Conservation (phyloP, 192 early-diverging fungal species). For the Geranomyces variabilis region DNA sequence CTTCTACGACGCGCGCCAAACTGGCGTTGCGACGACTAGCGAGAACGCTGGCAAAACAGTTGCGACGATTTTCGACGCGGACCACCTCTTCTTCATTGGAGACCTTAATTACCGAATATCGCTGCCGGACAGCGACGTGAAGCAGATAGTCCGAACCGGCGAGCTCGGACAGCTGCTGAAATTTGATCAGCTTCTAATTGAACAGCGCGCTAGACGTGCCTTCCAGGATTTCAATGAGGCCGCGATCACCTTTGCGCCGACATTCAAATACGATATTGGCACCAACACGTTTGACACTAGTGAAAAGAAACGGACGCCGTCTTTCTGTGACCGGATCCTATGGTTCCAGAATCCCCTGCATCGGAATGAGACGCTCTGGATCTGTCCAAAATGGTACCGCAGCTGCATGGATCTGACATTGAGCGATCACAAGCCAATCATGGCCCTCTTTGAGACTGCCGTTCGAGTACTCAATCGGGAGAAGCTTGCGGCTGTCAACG, state of each 20-base stretch:
- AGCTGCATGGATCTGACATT: constrained; percentile 65
- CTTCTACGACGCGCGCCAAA: constrained; percentile 30
- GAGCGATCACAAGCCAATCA: constrained; percentile 95
- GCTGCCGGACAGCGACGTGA: constrained; percentile 65
- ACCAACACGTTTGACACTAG: constrained; percentile 80
- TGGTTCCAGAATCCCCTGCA: constrained; percentile 71
- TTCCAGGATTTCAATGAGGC: constrained; percentile 89
- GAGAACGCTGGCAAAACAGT: constrained; percentile 6
- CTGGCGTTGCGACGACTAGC: constrained; percentile 1
- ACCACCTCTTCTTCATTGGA: constrained; percentile 87
- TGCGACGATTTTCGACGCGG: constrained; percentile 45
- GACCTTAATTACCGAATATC: constrained; percentile 94
- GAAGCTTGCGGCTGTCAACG: constrained; percentile 57
- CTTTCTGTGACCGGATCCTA: constrained; percentile 94
- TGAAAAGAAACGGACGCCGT: constrained; percentile 81
- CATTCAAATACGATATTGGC: constrained; percentile 92
- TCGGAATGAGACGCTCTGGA: constrained; percentile 40
- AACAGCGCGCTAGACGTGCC: constrained; percentile 65
- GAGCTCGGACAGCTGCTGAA: constrained; percentile 69
- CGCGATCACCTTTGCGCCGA: constrained; percentile 76
- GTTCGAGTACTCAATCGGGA: constrained; percentile 62
- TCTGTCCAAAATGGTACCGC: constrained; percentile 56
- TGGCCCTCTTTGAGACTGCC: constrained; percentile 66
- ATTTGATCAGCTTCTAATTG: constrained; percentile 80
- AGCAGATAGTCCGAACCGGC: constrained; percentile 53